Percentiles rank a stretch among this genome's conserved stretches.
These are phyloP conservation scores for Trichoderma sp. DNA, from an alignment of 2,329 filamentous ascomycete species.

Conservation along the genomic window DNA sequence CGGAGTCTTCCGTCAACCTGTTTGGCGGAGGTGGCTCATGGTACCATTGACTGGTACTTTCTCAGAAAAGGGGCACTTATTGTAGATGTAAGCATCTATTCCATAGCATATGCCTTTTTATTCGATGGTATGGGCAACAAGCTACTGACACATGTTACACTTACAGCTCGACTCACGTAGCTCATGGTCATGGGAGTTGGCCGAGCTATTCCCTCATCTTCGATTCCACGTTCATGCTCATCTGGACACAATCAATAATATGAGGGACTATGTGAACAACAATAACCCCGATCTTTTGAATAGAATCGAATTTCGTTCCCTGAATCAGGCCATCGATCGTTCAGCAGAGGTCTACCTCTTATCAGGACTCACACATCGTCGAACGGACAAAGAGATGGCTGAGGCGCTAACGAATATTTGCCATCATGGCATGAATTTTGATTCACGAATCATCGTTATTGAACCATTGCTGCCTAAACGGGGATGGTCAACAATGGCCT, in stretches of 20 bases:
- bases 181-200: background rate
- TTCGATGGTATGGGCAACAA: background rate
- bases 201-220: background rate
- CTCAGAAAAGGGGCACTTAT: background rate
- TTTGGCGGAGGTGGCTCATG: background rate
- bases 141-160: background rate
- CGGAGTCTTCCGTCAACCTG: background rate
- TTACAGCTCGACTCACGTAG: background rate
- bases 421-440: background rate
- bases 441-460: background rate
- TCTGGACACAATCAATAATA: background rate
- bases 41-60: background rate
- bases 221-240: background rate
- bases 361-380: conserved; percentile 49
- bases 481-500: background rate
- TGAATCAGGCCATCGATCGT: background rate
- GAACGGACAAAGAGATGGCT: conserved; percentile 41
- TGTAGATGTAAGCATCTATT: background rate
- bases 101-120: background rate
- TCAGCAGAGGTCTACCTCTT: background rate
- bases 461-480: background rate
- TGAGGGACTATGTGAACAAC: background rate
- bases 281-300: background rate
- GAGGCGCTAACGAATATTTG: conserved; percentile 30
- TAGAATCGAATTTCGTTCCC: background rate